phyloP scores from a whole-genome alignment of 2,329 filamentous ascomycete genomes.

The Myriangium duriaei region DNA sequence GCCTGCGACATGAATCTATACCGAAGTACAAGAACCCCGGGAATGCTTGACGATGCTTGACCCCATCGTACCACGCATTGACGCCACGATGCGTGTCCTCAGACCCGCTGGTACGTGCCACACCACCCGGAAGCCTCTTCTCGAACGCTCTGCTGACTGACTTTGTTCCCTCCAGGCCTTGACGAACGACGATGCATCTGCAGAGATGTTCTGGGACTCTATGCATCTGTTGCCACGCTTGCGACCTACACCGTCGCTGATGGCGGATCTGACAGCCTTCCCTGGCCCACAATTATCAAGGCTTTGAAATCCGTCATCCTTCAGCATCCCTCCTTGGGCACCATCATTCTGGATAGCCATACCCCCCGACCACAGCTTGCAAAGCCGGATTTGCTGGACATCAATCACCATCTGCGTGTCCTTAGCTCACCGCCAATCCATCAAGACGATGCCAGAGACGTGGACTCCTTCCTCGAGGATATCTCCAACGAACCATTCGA shows the following conservation, averaged over 20 bases:
- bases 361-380: conserved; percentile 27
- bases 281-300: background rate
- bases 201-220: conserved; percentile 29
- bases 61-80: too few relatives aligned
- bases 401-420: conserved; percentile 28
- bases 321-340: conserved; percentile 20
- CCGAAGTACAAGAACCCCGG: too few relatives aligned
- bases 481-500: background rate
- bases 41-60: too few relatives aligned
- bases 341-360: conserved; percentile 25
- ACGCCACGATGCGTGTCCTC: too few relatives aligned
- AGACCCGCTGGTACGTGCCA: too few relatives aligned
- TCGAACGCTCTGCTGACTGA: background rate
- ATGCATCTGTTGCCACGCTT: conserved; percentile 27
- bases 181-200: conserved; percentile 30
- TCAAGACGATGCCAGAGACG: background rate
- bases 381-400: conserved; percentile 21
- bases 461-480: background rate
- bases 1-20: too few relatives aligned
- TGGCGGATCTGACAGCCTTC: background rate
- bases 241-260: conserved; percentile 27
- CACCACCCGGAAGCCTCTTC: too few relatives aligned
- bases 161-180: conserved; percentile 23
- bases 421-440: too few relatives aligned
- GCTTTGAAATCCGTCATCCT: background rate